These are phyloP conservation scores for Trichoderma sp. DNA, from an alignment of 2,329 filamentous ascomycete genomes.

Conservation along the genomic window DNA sequence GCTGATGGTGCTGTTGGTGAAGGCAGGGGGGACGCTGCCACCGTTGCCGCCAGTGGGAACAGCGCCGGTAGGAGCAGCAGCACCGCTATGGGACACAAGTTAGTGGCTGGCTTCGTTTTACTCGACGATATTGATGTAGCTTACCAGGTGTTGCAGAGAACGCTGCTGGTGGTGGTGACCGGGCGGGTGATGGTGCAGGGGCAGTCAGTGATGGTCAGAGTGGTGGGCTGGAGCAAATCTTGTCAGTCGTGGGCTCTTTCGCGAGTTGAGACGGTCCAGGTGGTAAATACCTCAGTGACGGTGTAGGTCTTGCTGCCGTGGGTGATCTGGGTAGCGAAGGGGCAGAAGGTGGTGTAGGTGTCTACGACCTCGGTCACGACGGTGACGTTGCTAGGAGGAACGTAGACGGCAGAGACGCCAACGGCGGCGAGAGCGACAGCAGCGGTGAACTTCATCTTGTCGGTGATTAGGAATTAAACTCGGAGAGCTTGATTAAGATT, in stretches of 20 bases:
- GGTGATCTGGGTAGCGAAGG: slow-evolving; percentile 63
- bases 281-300: slow-evolving; percentile 59
- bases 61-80: slow-evolving; percentile 37
- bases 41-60: slow-evolving; percentile 26
- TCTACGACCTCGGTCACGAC: slow-evolving; percentile 68
- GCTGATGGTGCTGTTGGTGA: slow-evolving; percentile 35
- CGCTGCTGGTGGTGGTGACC: slow-evolving; percentile 53
- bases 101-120: slow-evolving; percentile 26
- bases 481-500: slow-evolving; percentile 39
- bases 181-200: slow-evolving; percentile 68
- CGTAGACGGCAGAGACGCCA: slow-evolving; percentile 50
- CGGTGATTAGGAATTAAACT: slow-evolving; percentile 48
- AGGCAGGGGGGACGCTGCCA: slow-evolving; percentile 38
- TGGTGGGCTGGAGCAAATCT: slow-evolving; percentile 51
- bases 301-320: slow-evolving; percentile 69
- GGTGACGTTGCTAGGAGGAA: slow-evolving; percentile 47
- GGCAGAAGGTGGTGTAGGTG: slow-evolving; percentile 72
- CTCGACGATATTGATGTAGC: slow-evolving; percentile 25
- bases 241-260: neutral
- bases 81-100: slow-evolving; percentile 36
- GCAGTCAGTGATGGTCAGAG: slow-evolving; percentile 71
- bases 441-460: slow-evolving; percentile 67
- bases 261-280: neutral
- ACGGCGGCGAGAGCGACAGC: slow-evolving; percentile 55
- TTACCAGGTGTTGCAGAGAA: slow-evolving; percentile 58